Conservation (phyloP, 2,329 filamentous ascomycete genomes). For the Aspergillus carbonarius region DNA sequence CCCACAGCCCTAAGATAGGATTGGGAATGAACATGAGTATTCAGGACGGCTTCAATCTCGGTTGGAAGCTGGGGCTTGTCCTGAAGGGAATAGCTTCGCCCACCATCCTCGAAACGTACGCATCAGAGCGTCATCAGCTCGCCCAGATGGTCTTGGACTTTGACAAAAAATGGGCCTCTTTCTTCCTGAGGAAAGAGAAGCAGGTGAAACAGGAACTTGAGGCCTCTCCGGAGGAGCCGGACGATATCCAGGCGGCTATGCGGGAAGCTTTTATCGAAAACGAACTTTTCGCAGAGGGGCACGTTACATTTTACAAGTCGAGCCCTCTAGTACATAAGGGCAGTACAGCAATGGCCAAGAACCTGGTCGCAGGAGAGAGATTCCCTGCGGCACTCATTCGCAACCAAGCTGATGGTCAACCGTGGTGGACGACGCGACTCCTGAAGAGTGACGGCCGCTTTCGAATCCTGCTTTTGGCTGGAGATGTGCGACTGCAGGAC, state of each 20-base stretch:
- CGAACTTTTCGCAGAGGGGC: conserved; percentile 6
- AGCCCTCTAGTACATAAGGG: conserved; percentile 9
- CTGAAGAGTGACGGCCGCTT: conserved; percentile 37
- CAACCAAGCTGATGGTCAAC: conserved; percentile 17
- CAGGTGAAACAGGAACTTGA: neutral
- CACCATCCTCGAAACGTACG: conserved; percentile 50
- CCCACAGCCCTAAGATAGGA: conserved; percentile 13
- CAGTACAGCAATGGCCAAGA: neutral
- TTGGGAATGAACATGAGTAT: conserved; percentile 37
- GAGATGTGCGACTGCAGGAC: conserved; percentile 50
- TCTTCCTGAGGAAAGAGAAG: conserved; percentile 2
- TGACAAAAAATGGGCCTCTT: conserved; percentile 43
- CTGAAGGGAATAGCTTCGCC: conserved; percentile 41
- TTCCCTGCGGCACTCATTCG: conserved; percentile 23
- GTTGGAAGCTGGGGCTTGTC: conserved; percentile 54
- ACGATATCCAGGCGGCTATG: conserved; percentile 6
- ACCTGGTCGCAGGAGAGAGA: conserved; percentile 15
- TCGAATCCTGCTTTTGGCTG: conserved; percentile 55
- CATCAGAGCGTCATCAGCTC: conserved; percentile 55
- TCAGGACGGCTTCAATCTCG: conserved; percentile 54
- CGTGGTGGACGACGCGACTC: conserved; percentile 21
- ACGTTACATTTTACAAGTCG: conserved; percentile 3
- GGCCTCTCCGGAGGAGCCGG: neutral
- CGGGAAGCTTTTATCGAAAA: neutral
- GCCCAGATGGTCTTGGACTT: conserved; percentile 66